Percentiles rank a stretch among this genome's conserved stretches.
Conservation (phyloP, 768 basidiomycete genomes). For the Suillus lakei region DNA sequence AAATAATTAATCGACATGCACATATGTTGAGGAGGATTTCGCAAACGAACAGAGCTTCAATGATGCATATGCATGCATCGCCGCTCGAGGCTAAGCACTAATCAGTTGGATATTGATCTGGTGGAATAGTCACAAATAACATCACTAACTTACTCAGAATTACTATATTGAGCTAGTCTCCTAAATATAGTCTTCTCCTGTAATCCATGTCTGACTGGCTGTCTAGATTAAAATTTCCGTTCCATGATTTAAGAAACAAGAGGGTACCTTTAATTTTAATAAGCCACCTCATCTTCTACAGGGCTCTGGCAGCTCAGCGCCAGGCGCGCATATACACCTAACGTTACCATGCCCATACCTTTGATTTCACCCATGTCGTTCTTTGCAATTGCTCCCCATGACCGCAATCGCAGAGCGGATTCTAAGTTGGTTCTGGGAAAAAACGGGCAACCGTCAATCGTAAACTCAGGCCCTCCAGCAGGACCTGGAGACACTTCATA, state of each 20-base stretch:
- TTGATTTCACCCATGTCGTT: background rate
- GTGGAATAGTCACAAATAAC: too few species aligned
- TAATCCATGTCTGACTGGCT: background rate
- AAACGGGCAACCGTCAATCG: background rate
- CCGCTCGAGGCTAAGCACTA: too few species aligned
- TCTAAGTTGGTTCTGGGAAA: background rate
- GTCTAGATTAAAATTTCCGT: background rate
- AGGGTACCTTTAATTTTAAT: background rate
- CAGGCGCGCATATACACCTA: background rate
- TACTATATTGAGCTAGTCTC: too few species aligned
- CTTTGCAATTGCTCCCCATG: background rate
- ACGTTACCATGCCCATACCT: background rate
- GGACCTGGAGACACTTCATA: background rate
- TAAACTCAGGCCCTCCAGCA: background rate
- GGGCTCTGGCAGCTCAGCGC: slow-evolving; percentile 5
- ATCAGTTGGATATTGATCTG: background rate
- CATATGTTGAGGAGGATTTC: background rate
- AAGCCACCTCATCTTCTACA: background rate
- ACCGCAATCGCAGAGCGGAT: background rate
- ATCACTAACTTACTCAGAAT: too few species aligned
- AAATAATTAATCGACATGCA: background rate
- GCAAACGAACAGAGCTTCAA: background rate
- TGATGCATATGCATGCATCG: too few species aligned
- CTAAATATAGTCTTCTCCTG: too few species aligned
- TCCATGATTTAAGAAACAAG: background rate